phyloP scores from a whole-genome alignment of 805 yeast species.

The Saccharomycopsis sp. region DNA sequence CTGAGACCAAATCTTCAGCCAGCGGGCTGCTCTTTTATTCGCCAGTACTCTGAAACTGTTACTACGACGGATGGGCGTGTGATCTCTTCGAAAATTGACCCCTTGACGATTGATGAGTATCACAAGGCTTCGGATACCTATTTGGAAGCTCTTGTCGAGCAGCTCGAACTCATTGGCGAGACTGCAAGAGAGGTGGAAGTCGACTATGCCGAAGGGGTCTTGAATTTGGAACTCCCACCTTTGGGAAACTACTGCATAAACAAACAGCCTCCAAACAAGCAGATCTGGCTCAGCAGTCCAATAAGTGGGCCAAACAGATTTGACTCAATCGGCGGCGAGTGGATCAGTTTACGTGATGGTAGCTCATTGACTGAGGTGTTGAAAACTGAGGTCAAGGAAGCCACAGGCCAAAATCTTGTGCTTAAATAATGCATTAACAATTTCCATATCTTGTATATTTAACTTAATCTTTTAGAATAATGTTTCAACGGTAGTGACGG shows the following conservation, averaged over 20 bases:
- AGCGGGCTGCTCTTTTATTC: too few relatives aligned
- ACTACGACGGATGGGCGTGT: conserved; percentile 42
- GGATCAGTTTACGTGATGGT: conserved; percentile 74
- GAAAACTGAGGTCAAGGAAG: conserved; percentile 38
- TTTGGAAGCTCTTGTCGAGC: conserved; percentile 58
- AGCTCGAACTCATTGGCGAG: conserved; percentile 62
- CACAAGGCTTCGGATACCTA: conserved; percentile 57
- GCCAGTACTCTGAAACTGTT: too few relatives aligned
- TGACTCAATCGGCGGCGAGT: conserved; percentile 62
- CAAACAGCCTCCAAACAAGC: conserved; percentile 96
- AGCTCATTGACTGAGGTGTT: conserved; percentile 39
- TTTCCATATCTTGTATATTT: too few relatives aligned
- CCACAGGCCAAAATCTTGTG: conserved; percentile 23
- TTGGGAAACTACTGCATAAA: conserved; percentile 85
- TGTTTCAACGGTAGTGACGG: too few relatives aligned
- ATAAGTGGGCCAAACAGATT: conserved; percentile 82
- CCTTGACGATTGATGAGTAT: conserved; percentile 44
- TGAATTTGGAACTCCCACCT: conserved; percentile 61
- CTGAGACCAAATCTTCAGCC: too few relatives aligned
- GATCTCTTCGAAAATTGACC: conserved; percentile 43
- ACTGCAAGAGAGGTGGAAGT: conserved; percentile 53
- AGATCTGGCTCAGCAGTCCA: conserved; percentile 93
- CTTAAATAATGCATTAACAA: too few relatives aligned
- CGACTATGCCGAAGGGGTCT: conserved; percentile 76
- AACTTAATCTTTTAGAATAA: too few relatives aligned